phyloP scores from a whole-genome alignment of 495 filamentous ascomycete genomes.

The Tuber brumale region DNA sequence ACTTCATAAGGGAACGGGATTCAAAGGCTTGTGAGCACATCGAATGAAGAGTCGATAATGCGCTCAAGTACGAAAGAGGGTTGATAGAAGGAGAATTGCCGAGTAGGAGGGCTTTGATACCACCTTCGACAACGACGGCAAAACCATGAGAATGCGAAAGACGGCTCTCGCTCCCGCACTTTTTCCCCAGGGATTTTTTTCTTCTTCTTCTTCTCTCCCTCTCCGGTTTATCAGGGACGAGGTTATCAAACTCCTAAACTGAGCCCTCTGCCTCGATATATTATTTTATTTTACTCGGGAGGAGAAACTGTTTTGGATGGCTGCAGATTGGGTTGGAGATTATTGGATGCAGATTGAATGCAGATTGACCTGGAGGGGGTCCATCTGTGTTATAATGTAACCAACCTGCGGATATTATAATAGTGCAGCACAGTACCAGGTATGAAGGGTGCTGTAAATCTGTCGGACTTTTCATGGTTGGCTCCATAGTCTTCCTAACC shows the following conservation, averaged over 20 bases:
- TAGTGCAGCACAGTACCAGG: not conserved
- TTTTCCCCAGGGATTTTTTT: not conserved
- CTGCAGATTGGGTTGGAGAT: not conserved
- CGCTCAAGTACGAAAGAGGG: not conserved
- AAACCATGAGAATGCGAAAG: not conserved
- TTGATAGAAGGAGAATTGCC: not conserved
- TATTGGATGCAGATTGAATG: not conserved
- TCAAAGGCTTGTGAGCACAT: not conserved
- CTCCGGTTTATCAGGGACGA: not conserved
- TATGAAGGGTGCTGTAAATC: no score
- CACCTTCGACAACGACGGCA: not conserved
- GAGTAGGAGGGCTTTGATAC: not conserved
- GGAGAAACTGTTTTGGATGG: not conserved
- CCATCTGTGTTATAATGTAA: not conserved
- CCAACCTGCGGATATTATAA: not conserved
- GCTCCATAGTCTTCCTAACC: no score
- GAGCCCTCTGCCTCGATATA: not conserved
- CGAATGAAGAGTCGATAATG: not conserved
- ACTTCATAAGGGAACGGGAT: not conserved
- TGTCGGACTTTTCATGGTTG: no score
- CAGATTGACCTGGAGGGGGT: no score
- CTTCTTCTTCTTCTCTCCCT: not conserved
- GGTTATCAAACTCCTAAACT: not conserved
- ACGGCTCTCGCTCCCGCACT: not conserved
- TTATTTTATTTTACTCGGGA: slow-evolving; percentile 1